phyloP scores from a whole-genome alignment of 768 basidiomycete species.

The Podaxis mareebaensis region DNA sequence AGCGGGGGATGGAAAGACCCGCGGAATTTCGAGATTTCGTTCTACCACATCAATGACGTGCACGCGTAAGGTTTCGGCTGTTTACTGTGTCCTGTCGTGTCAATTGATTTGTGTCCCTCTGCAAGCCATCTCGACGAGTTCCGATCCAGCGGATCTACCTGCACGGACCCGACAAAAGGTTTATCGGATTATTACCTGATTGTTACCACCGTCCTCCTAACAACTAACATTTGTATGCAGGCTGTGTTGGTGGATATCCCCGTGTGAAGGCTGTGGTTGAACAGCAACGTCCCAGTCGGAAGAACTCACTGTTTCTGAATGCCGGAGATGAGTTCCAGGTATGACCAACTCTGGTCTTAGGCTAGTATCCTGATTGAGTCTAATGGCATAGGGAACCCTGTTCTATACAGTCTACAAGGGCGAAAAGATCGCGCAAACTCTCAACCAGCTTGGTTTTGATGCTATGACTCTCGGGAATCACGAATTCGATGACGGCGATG shows the following conservation, averaged over 20 bases:
- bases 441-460: conserved; percentile 46
- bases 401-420: conserved; percentile 47
- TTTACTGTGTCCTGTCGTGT: conserved; percentile 1
- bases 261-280: conserved; percentile 41
- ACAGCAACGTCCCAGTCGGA: conserved; percentile 27
- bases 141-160: conserved; percentile 35
- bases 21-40: conserved; percentile 27
- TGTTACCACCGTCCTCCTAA: background rate
- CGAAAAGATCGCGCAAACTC: conserved; percentile 38
- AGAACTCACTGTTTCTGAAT: conserved; percentile 43
- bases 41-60: conserved; percentile 46
- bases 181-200: background rate
- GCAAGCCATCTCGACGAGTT: conserved; percentile 39
- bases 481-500: conserved; percentile 46
- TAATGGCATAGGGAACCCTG: conserved; percentile 37
- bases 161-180: conserved; percentile 33
- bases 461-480: conserved; percentile 48
- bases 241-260: conserved; percentile 45
- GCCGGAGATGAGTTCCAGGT: conserved; percentile 51
- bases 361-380: background rate
- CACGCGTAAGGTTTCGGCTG: conserved; percentile 30
- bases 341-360: background rate
- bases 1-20: conserved; percentile 21
- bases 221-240: conserved; percentile 12
- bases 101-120: background rate